Evolutionary conservation across 2,329 filamentous ascomycete genomes (phyloP).

Genomic region (Ophiostoma novo-ulmi): DNA sequence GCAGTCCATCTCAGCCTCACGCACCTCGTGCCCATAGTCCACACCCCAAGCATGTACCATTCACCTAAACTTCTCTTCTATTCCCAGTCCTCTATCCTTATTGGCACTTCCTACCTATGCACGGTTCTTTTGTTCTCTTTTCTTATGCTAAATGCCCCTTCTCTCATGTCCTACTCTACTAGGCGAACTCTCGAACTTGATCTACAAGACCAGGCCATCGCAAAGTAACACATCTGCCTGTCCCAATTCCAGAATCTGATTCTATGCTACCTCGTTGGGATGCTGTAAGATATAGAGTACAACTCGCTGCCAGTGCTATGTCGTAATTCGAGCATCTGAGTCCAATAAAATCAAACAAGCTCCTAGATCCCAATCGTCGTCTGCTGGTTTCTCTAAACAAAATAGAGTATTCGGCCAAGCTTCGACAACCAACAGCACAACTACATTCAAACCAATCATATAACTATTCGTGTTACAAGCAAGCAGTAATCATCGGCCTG

Average conservation of each 20-base stretch:
- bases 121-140: neutral
- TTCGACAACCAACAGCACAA: neutral
- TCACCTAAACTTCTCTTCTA: neutral
- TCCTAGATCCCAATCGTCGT: neutral
- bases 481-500: neutral
- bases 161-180: no score
- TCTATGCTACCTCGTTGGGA: neutral
- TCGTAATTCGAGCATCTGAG: neutral
- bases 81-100: neutral
- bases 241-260: neutral
- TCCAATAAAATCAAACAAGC: neutral
- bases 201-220: neutral
- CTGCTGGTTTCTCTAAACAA: neutral
- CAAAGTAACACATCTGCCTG: neutral
- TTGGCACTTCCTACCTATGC: neutral
- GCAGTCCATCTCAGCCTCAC: conserved; percentile 1
- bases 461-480: neutral
- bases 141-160: neutral
- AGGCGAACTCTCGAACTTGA: no score
- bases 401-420: neutral
- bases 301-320: neutral
- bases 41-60: neutral
- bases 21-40: neutral
- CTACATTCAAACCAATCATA: no score
- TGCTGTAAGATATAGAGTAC: neutral